A percentile compares a stretch with the other conserved stretches of the same genome.
These are phyloP conservation scores for Rhynchosporium agropyri DNA, from an alignment of 2,329 filamentous ascomycete species.

Conservation along the genomic window DNA sequence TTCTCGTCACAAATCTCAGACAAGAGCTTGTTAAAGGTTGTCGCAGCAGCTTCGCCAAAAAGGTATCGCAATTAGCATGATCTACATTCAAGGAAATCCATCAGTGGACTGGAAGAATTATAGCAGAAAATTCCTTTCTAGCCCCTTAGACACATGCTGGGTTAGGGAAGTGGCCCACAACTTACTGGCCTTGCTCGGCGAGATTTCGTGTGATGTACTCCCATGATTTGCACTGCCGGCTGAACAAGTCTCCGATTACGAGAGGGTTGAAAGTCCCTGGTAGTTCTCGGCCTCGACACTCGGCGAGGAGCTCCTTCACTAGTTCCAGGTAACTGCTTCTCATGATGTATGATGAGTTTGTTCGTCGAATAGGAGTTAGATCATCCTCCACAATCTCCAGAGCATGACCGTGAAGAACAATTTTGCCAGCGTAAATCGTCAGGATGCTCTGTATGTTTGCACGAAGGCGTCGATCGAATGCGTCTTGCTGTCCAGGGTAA, in stretches of 20 bases:
- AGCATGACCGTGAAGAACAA: slow-evolving; percentile 19
- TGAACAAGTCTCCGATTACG: slow-evolving; percentile 23
- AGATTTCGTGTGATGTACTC: slow-evolving; percentile 18
- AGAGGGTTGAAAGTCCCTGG: slow-evolving; percentile 25
- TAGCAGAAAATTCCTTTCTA: too few species aligned
- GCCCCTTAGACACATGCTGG: too few species aligned
- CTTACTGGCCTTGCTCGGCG: slow-evolving; percentile 16
- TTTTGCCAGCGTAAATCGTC: slow-evolving; percentile 19
- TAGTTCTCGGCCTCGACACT: slow-evolving; percentile 20
- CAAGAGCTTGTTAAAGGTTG: slow-evolving; percentile 15
- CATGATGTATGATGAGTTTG: slow-evolving; percentile 4
- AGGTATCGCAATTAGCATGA: too few species aligned
- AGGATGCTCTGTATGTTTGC: slow-evolving; percentile 22
- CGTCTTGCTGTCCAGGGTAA: background rate
- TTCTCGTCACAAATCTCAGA: slow-evolving; percentile 17
- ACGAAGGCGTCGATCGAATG: slow-evolving; percentile 21
- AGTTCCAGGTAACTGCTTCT: slow-evolving; percentile 12
- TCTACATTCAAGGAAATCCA: too few species aligned
- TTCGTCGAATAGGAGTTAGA: background rate
- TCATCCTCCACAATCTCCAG: slow-evolving; percentile 15
- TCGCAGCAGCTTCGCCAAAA: slow-evolving; percentile 12
- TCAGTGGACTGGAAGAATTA: too few species aligned
- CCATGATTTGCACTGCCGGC: slow-evolving; percentile 22
- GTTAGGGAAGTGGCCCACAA: too few species aligned
- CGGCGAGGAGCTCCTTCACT: slow-evolving; percentile 13